Conservation (phyloP, 495 filamentous ascomycete genomes). For the Sabuloglossum arenarium region DNA sequence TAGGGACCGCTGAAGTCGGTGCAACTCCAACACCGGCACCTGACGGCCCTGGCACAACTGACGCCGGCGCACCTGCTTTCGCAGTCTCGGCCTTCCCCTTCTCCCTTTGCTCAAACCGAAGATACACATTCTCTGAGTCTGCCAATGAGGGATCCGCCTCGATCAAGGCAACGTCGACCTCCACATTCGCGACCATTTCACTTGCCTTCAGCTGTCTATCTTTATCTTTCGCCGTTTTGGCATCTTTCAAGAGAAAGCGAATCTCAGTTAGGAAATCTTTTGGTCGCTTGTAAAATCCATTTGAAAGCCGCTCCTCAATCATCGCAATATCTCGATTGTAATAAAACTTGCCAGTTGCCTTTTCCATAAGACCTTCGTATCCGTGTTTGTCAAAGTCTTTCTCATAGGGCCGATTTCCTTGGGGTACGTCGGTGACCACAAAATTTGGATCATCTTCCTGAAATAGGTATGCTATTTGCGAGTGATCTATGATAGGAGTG, state of each 20-base stretch:
- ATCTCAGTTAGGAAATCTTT: slow-evolving; percentile 77
- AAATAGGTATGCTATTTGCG: slow-evolving; percentile 53
- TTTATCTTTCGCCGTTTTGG: slow-evolving; percentile 46
- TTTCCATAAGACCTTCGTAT: slow-evolving; percentile 45
- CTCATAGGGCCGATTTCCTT: slow-evolving; percentile 48
- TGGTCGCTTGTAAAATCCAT: slow-evolving; percentile 82
- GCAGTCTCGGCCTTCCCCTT: slow-evolving; percentile 24
- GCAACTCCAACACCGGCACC: slow-evolving; percentile 8
- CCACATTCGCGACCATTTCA: slow-evolving; percentile 75
- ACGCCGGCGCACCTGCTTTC: slow-evolving; percentile 32
- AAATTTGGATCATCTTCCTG: slow-evolving; percentile 66
- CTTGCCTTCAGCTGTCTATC: slow-evolving; percentile 67
- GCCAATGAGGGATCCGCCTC: slow-evolving; percentile 42
- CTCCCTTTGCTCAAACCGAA: slow-evolving; percentile 48
- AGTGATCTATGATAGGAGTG: slow-evolving; percentile 51
- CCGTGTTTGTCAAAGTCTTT: slow-evolving; percentile 53
- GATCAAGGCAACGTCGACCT: slow-evolving; percentile 65
- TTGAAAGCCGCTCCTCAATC: slow-evolving; percentile 83
- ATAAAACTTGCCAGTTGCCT: slow-evolving; percentile 56
- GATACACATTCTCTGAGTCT: slow-evolving; percentile 52
- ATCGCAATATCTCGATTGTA: slow-evolving; percentile 89
- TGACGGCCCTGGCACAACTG: slow-evolving; percentile 17
- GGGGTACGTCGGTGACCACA: slow-evolving; percentile 52
- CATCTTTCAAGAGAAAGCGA: slow-evolving; percentile 62
- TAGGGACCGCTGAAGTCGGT: slow-evolving; percentile 20